Conservation (phyloP, 352 stramenopile genomes). For the Pythium utonaiense region DNA sequence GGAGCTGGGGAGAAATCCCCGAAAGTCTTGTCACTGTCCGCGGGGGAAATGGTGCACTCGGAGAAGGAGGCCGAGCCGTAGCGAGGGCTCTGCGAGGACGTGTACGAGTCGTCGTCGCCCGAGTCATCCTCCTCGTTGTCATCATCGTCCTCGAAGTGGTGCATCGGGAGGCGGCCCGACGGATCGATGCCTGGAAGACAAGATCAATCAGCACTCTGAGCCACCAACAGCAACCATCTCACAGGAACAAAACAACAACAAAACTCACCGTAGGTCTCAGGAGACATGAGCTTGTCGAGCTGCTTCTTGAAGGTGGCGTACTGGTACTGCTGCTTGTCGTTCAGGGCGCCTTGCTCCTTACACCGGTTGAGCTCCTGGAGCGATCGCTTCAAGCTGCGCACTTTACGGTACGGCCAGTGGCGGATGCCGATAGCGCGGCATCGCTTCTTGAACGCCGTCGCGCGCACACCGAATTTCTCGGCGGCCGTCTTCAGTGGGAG, state of each 20-base stretch:
- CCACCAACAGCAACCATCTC: slow-evolving; percentile 76
- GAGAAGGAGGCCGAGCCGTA: slow-evolving; percentile 35
- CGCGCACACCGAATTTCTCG: slow-evolving; percentile 58
- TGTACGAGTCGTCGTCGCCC: slow-evolving; percentile 47
- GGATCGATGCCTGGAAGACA: slow-evolving; percentile 41
- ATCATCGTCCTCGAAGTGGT: slow-evolving; percentile 50
- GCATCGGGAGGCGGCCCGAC: slow-evolving; percentile 44
- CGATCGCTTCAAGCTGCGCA: slow-evolving; percentile 54
- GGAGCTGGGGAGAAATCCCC: slow-evolving; percentile 38
- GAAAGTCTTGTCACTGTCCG: slow-evolving; percentile 40
- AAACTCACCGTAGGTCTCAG: slow-evolving; percentile 62
- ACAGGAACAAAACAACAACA: too few species aligned
- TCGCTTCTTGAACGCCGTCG: slow-evolving; percentile 59
- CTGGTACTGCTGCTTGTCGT: slow-evolving; percentile 76
- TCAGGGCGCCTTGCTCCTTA: slow-evolving; percentile 57
- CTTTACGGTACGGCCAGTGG: slow-evolving; percentile 63
- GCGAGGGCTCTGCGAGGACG: slow-evolving; percentile 38
- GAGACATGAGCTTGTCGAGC: slow-evolving; percentile 71
- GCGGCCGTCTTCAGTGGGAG: slow-evolving; percentile 53
- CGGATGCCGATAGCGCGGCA: slow-evolving; percentile 58
- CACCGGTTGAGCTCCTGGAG: slow-evolving; percentile 59
- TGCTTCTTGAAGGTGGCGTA: slow-evolving; percentile 63
- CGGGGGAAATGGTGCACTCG: slow-evolving; percentile 56
- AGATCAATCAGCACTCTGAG: slow-evolving; percentile 31
- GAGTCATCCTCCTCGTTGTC: slow-evolving; percentile 46